phyloP scores from a whole-genome alignment of 2,329 filamentous ascomycete genomes.

The Balansia obtecta region DNA sequence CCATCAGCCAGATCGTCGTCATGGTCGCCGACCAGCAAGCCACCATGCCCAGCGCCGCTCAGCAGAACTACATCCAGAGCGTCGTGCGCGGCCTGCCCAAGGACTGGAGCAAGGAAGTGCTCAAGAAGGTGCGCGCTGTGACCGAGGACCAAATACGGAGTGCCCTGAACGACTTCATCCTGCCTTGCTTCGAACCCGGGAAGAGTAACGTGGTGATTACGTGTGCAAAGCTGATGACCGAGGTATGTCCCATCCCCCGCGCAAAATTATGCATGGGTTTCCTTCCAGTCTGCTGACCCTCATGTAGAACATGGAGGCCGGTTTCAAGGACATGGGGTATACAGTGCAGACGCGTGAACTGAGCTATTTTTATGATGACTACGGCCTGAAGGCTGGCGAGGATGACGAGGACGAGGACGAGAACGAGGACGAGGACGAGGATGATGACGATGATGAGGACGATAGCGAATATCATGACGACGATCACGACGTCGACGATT shows the following conservation, averaged over 20 bases:
- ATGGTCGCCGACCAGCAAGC: constrained; percentile 78
- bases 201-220: constrained; percentile 80
- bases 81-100: constrained; percentile 65
- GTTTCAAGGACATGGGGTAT: constrained; percentile 67
- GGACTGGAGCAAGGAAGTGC: constrained; percentile 65
- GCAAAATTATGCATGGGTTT: too few relatives aligned
- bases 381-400: constrained; percentile 62
- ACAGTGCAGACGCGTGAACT: constrained; percentile 62
- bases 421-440: constrained; percentile 22
- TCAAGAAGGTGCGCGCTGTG: constrained; percentile 67
- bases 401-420: constrained; percentile 41
- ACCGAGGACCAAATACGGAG: constrained; percentile 63
- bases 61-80: constrained; percentile 69
- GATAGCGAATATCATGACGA: not conserved
- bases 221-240: constrained; percentile 72
- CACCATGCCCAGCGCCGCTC: constrained; percentile 71
- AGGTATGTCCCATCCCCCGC: constrained; percentile 49
- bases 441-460: too few relatives aligned
- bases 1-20: constrained; percentile 80
- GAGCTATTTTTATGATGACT: constrained; percentile 77
- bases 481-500: not conserved
- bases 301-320: constrained; percentile 44
- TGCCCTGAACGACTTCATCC: constrained; percentile 60
- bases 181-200: constrained; percentile 69
- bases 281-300: constrained; percentile 31